Evolutionary conservation across 371 early-diverging fungal genomes (phyloP), one percentile per base, ranked within the genome.

Genomic region (Lichtheimia ramosa): DNA sequence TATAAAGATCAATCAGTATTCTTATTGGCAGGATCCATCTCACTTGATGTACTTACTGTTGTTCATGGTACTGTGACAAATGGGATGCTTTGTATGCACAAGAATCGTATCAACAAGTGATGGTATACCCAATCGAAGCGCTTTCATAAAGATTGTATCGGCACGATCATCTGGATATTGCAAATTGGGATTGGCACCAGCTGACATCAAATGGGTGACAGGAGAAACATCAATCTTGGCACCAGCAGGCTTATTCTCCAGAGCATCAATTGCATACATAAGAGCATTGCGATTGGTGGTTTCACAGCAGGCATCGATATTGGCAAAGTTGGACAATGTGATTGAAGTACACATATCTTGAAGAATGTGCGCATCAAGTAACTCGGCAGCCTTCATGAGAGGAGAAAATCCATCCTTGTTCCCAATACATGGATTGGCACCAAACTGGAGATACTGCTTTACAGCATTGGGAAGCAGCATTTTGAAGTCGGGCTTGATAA

Each of bases 391-490:
- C n/a, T 58, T 65, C 48, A 65, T 66, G 0, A 79, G 27, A 2
- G 79, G 61, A 18, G 69, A 63, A 14, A 62, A 50, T 3, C 69
- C 64, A 20, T 57, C 43, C 46, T 62, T 20, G 43, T 67, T 59
- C 0, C 51, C 48, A 16, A 62, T 13, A 53, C 73, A 81, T 2
- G 84, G 73, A 53, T 74, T 69, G 16, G 73, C 82, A 10, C 72
- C 70, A 59, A 61, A 55, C 0, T 62, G 16, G 0, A 79, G 25
- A 7, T 79, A 63, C 10, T 56, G 7, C 21, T 61, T 16, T 2
- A 81, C 49, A 1, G 75, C 63, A 7, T 60, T 14, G 4, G 53
- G 16, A 18, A 67, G 58, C 15, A 63, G 49, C 4, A 49, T 16
- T 3, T 62, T 40, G 24, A 72, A 68, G 18, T 78, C 59, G 1